phyloP scores from a whole-genome alignment of 495 filamentous ascomycete genomes.

The Staphylotrichum tortipilum region DNA sequence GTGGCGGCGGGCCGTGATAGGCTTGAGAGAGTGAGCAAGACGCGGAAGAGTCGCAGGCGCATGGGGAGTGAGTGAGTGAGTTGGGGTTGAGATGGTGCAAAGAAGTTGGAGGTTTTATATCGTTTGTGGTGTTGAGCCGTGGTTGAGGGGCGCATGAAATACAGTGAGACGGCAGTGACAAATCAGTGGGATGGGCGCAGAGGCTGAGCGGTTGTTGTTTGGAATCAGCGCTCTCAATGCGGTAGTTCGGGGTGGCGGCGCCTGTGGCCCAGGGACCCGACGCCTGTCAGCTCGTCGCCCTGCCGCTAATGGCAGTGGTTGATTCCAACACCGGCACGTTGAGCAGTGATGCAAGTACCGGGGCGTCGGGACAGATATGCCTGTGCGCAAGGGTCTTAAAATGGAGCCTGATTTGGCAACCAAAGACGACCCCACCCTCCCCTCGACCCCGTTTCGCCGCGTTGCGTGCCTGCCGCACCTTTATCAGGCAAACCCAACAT shows the following conservation, averaged over 20 bases:
- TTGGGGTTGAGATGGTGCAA: neutral
- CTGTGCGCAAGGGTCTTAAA: too few relatives aligned
- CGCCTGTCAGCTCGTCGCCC: too few relatives aligned
- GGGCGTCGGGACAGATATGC: too few relatives aligned
- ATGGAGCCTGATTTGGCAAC: too few relatives aligned
- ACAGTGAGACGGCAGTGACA: conserved; percentile 7
- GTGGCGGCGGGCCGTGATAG: conserved; percentile 27
- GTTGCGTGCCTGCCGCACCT: neutral
- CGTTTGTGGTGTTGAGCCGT: neutral
- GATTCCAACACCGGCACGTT: too few relatives aligned
- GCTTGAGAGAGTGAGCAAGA: conserved; percentile 33
- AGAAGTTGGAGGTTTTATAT: conserved; percentile 5
- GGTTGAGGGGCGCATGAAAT: neutral
- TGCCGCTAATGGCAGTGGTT: too few relatives aligned
- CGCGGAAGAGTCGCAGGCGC: conserved; percentile 49
- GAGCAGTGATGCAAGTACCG: neutral
- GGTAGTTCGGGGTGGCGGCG: neutral
- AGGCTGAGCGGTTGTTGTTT: neutral
- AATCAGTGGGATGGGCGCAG: conserved; percentile 2
- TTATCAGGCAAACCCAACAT: neutral
- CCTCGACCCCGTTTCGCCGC: neutral
- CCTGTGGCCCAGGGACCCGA: too few relatives aligned
- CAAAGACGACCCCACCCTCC: too few relatives aligned
- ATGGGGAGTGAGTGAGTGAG: conserved; percentile 31
- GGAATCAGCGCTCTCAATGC: neutral